Evolutionary conservation across 805 yeast species (phyloP), one percentile per base, ranked within the genome.

Genomic region (Kazachstania kunashirensis): DNA sequence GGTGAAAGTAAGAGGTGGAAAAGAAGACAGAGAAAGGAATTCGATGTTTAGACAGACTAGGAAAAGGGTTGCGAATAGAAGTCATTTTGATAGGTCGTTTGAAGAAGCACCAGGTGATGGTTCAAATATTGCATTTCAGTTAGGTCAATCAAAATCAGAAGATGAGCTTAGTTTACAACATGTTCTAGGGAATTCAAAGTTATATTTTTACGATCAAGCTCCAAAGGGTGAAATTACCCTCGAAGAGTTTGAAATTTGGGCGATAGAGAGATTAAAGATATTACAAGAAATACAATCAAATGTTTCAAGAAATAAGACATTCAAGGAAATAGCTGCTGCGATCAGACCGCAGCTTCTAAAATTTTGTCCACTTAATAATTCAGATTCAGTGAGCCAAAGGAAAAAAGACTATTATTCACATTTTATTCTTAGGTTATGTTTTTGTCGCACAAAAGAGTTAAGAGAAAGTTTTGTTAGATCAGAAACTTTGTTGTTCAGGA

Each of bases 221-320:
- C 97, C 97, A 0, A 61, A 70, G 23, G 77, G 79, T 11, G 97
- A 92, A 59, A 78, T 92, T 49, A 84, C 96, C 0, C 60, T 92
- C 13, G 96, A 88, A 45, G 84, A 92, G 50, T 92, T 92, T 59
- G 98, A 92, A 61, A 68, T 70, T 4, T 92, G 96, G 96, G 97
- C 97, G 4, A 79, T 92, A 37, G 97, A 89, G 52, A 65, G 99
- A 41, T 67, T 89, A 44, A 77, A 80, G 52, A 74, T 92, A 7
- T 66, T 92, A 40, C 71, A 86, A 37, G 95, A 85, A 53, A 79
- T 92, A 34, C 96, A 89, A 51, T 71, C 84, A 1, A 74, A 82
- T 44, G 51, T 70, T 29, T 75, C 79, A 17, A 68, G 94, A 47
- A 77, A 78, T 41, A 75, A 77, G 49, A 57, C 71, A 1, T 53